A percentile compares a stretch with the other conserved stretches of the same genome.
Conservation (phyloP, 2,329 filamentous ascomycete species). For the Knufia fluminis region DNA sequence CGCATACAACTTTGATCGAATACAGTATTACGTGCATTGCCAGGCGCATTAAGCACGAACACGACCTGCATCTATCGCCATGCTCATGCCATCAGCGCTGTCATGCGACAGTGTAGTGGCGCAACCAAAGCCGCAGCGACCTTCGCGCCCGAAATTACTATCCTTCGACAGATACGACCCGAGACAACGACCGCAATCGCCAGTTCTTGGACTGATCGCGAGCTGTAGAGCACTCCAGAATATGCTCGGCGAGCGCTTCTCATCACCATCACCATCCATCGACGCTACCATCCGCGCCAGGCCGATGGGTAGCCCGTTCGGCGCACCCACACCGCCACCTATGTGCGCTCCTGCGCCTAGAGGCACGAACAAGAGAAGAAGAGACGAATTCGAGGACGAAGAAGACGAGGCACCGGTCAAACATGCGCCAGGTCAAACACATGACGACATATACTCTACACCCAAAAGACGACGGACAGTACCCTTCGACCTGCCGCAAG, state of each 20-base stretch:
- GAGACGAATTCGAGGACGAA: constrained; percentile 26
- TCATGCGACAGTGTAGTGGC: constrained; percentile 33
- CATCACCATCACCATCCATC: constrained; percentile 9
- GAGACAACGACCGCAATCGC: constrained; percentile 2
- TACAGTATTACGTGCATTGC: not conserved
- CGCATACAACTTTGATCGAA: not conserved
- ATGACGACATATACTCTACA: constrained; percentile 24
- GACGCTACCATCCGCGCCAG: constrained; percentile 24
- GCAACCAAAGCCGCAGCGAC: constrained; percentile 20
- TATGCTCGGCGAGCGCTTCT: constrained; percentile 22
- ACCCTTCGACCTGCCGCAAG: constrained; percentile 37
- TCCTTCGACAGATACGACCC: constrained; percentile 29
- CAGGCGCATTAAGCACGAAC: constrained; percentile 14
- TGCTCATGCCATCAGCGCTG: constrained; percentile 40
- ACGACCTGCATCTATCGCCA: constrained; percentile 15
- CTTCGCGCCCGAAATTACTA: constrained; percentile 16
- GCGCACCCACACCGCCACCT: constrained; percentile 22
- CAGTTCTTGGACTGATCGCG: constrained; percentile 27
- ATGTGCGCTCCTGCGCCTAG: constrained; percentile 20
- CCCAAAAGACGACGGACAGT: constrained; percentile 37
- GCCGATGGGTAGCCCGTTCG: constrained; percentile 24
- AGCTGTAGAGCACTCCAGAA: constrained; percentile 23
- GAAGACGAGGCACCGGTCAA: constrained; percentile 14
- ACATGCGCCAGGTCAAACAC: constrained; percentile 15
- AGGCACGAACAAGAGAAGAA: constrained; percentile 33